phyloP scores from a whole-genome alignment of 2,329 filamentous ascomycete genomes.

The Monilinia polystroma region DNA sequence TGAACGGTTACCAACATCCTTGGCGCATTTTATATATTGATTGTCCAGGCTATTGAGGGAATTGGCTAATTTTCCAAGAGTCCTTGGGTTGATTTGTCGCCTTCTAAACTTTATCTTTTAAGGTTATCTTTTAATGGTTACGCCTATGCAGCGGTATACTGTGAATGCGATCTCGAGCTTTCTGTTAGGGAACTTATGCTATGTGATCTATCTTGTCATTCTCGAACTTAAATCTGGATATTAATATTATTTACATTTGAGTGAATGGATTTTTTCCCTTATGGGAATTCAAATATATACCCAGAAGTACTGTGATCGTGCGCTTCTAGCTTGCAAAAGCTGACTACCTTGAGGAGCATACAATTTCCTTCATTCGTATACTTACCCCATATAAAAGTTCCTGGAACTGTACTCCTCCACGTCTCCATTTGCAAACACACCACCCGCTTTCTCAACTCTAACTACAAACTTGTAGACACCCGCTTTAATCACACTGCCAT shows the following conservation, averaged over 20 bases:
- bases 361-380: neutral
- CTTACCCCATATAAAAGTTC: neutral
- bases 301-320: neutral
- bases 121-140: too few relatives aligned
- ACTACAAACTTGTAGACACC: neutral
- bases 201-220: neutral
- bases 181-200: neutral
- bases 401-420: neutral
- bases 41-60: neutral
- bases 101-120: too few relatives aligned
- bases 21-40: neutral
- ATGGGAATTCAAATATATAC: neutral
- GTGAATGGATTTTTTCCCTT: neutral
- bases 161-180: too few relatives aligned
- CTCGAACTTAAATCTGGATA: neutral
- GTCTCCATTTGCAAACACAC: neutral
- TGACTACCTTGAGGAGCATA: neutral
- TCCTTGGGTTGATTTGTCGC: neutral
- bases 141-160: too few relatives aligned
- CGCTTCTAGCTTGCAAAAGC: neutral
- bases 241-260: neutral
- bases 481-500: neutral
- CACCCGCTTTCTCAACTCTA: neutral
- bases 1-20: too few relatives aligned
- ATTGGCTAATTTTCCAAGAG: neutral